Evolutionary conservation across 78 protist genomes (phyloP), one percentile per base, ranked within the genome.

Genomic region (Dictyostelium firmibasis): DNA sequence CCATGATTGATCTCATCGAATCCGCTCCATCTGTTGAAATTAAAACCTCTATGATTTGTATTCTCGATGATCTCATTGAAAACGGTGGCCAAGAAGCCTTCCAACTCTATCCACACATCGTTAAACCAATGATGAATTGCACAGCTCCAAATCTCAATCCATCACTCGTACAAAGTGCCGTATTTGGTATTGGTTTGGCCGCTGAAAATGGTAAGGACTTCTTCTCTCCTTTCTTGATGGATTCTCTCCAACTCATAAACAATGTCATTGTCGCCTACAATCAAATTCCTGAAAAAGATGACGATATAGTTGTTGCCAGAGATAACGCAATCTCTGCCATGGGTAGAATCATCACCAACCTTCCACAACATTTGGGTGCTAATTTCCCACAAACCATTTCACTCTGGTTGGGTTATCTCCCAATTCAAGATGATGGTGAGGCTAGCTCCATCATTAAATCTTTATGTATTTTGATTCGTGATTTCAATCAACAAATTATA

Each of bases 61-160:
- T 95, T 62, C 82, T 96, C 29, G 98, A 97, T 38, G 99, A 98
- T 86, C 10, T 97, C 14, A 41, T 96, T 67, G 98, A 97, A 77
- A 31, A 44, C 44, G 60, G 91, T 25, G 97, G 97, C 25, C 62
- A 31, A 27, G 88, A 13, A 33, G 94, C 95, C 18, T 69, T 4
- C 23, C 25, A 47, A 23, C 91, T 95, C 38, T 78, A 72, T 62
- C 35, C 85, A 44, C 87, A 75, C 92, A 75, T 96, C 82, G 27
- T 93, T 20, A 83, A 11, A 25, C 47, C 70, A 44, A 57, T 50
- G 75, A 9, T 33, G 8, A 25, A 20, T 9, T 57, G 57, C 20
- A 35, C 27, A 2, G 4, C 18, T n/a, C 9, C 60, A n/a, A 50
- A 35, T 60, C 44, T 60, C 20, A 60, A 74, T 53, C 74, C 95